Percentiles rank a stretch among this genome's conserved stretches.
Conservation (phyloP, 2,329 filamentous ascomycete genomes). For the Cryoendolithus antarcticus region DNA sequence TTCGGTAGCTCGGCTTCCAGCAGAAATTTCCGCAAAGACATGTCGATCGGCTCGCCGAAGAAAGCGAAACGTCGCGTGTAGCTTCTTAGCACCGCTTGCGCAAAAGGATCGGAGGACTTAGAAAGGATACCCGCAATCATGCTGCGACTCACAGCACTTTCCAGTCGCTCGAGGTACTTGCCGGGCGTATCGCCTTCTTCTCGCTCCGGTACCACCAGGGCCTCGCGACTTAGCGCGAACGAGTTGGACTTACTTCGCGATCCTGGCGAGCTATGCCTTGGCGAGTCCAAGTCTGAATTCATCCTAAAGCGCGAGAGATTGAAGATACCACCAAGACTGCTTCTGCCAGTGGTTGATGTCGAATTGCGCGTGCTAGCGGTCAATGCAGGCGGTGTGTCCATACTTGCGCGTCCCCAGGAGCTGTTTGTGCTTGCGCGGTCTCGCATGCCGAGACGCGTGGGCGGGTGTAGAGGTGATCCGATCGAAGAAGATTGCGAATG, state of each 20-base stretch:
- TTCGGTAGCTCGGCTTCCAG: constrained; percentile 96
- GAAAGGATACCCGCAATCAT: constrained; percentile 76
- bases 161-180: constrained; percentile 73
- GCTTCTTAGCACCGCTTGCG: constrained; percentile 69
- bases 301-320: constrained; percentile 66
- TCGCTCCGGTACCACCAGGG: constrained; percentile 58
- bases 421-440: constrained; percentile 83
- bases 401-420: constrained; percentile 61
- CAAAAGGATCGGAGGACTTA: constrained; percentile 76
- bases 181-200: constrained; percentile 82
- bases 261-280: constrained; percentile 58
- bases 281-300: constrained; percentile 59
- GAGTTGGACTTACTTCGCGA: constrained; percentile 74
- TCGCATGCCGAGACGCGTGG: constrained; percentile 47
- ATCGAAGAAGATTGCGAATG: constrained; percentile 53
- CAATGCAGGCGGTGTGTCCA: constrained; percentile 51
- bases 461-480: constrained; percentile 46
- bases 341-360: constrained; percentile 71
- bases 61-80: constrained; percentile 94
- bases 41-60: constrained; percentile 94
- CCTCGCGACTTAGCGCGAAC: constrained; percentile 61
- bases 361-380: constrained; percentile 54
- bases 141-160: constrained; percentile 67
- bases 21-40: constrained; percentile 87
- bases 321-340: constrained; percentile 85